Percentiles rank a stretch among this genome's conserved stretches.
phyloP scores from a whole-genome alignment of 345 rosid genomes.

The Kandelia obovata region DNA sequence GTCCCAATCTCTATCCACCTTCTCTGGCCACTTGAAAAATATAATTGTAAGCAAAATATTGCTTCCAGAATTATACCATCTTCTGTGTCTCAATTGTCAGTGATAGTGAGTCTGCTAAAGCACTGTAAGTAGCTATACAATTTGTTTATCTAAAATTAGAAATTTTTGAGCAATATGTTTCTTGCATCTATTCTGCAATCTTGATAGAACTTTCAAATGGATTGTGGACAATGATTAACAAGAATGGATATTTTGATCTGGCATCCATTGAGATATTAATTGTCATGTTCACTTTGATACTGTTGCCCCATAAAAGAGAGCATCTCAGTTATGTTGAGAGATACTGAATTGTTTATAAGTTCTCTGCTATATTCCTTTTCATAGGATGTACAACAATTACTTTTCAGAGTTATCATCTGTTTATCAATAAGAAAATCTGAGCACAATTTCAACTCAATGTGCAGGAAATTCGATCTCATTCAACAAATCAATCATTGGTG shows the following conservation, averaged over 20 bases:
- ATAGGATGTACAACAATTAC: neutral
- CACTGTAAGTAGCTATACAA: neutral
- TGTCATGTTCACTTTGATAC: neutral
- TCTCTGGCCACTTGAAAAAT: slow-evolving; percentile 91
- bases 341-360: slow-evolving; percentile 2
- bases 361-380: slow-evolving; percentile 8
- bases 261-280: neutral
- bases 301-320: neutral
- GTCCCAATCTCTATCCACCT: slow-evolving; percentile 87
- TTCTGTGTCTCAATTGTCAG: neutral
- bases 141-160: neutral
- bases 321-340: neutral
- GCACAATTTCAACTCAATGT: slow-evolving; percentile 16
- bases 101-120: neutral
- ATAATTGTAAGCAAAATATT: slow-evolving; percentile 58
- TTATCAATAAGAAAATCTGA: neutral
- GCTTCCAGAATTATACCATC: slow-evolving; percentile 11
- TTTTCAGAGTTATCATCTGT: slow-evolving; percentile 1
- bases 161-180: neutral
- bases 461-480: slow-evolving; percentile 74
- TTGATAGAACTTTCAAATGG: neutral
- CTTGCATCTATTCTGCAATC: neutral
- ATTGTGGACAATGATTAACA: slow-evolving; percentile 2
- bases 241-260: neutral
- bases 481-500: slow-evolving; percentile 76